A percentile compares a stretch with the other conserved stretches of the same genome.
These are phyloP conservation scores for Pisolithus sp. DNA, from an alignment of 768 basidiomycete species.

Conservation along the genomic window DNA sequence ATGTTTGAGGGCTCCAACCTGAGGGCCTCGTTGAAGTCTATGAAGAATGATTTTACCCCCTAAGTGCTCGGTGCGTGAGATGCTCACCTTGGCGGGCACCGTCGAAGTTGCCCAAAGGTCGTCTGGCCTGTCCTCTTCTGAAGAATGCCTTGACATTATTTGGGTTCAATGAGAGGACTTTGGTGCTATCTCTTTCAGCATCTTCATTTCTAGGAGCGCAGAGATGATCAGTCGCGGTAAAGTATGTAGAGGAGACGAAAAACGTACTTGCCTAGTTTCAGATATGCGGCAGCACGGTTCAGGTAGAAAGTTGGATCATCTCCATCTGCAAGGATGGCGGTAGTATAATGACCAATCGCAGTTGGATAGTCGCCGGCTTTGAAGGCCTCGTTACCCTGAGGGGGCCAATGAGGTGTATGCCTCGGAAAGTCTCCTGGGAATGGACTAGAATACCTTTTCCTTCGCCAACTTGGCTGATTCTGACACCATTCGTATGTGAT, in stretches of 20 bases:
- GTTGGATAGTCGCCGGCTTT: constrained; percentile 70
- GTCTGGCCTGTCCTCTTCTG: constrained; percentile 68
- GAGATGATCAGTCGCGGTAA: constrained; percentile 1
- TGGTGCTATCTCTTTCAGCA: constrained; percentile 74
- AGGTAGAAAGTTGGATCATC: constrained; percentile 73
- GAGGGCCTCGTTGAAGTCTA: constrained; percentile 59
- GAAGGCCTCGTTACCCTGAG: constrained; percentile 86
- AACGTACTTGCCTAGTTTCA: constrained; percentile 93
- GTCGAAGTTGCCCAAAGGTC: constrained; percentile 43
- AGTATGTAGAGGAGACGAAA: neutral
- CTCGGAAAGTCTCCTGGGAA: neutral
- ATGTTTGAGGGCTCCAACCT: constrained; percentile 59
- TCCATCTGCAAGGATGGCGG: constrained; percentile 66
- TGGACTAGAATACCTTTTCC: constrained; percentile 20
- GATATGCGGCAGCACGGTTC: constrained; percentile 87
- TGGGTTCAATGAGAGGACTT: constrained; percentile 46
- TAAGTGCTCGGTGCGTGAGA: neutral
- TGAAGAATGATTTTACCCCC: constrained; percentile 1
- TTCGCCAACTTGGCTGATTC: constrained; percentile 28
- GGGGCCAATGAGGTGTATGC: neutral
- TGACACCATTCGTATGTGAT: constrained; percentile 25
- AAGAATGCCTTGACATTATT: constrained; percentile 77
- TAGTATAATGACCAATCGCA: constrained; percentile 83
- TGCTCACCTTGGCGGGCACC: constrained; percentile 56
- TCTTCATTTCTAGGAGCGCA: constrained; percentile 56